These are phyloP conservation scores for Diaporthe nobilis DNA, from an alignment of 2,329 filamentous ascomycete species.

Conservation along the genomic window DNA sequence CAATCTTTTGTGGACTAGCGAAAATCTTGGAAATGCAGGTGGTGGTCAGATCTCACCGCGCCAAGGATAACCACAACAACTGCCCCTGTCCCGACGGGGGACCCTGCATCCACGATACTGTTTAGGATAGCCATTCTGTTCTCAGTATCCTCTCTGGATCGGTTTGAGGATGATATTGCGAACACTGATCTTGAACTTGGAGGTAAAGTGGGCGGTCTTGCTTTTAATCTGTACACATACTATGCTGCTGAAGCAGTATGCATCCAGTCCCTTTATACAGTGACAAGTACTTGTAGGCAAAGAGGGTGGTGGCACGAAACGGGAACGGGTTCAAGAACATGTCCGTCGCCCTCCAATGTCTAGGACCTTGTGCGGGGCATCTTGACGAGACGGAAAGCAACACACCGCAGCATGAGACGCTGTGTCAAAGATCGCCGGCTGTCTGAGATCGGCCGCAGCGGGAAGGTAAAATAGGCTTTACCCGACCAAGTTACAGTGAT, in stretches of 20 bases:
- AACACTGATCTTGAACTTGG: background rate
- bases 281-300: background rate
- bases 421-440: background rate
- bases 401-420: background rate
- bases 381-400: background rate
- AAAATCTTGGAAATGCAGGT: background rate
- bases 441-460: background rate
- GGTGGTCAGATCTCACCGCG: conserved; percentile 23
- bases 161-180: background rate
- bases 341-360: background rate
- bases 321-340: background rate
- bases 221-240: too few relatives aligned
- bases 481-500: too few relatives aligned
- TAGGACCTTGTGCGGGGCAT: conserved; percentile 9
- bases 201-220: too few relatives aligned
- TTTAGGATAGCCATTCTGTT: background rate
- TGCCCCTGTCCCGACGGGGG: background rate
- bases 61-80: conserved; percentile 16
- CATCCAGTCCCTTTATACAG: too few relatives aligned
- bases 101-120: background rate
- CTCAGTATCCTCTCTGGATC: background rate
- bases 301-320: background rate
- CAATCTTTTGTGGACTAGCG: background rate
- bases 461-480: background rate
- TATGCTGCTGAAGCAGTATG: too few relatives aligned